These are phyloP conservation scores for Triglochin maritima DNA, from an alignment of 106 monocot species.

Conservation along the genomic window DNA sequence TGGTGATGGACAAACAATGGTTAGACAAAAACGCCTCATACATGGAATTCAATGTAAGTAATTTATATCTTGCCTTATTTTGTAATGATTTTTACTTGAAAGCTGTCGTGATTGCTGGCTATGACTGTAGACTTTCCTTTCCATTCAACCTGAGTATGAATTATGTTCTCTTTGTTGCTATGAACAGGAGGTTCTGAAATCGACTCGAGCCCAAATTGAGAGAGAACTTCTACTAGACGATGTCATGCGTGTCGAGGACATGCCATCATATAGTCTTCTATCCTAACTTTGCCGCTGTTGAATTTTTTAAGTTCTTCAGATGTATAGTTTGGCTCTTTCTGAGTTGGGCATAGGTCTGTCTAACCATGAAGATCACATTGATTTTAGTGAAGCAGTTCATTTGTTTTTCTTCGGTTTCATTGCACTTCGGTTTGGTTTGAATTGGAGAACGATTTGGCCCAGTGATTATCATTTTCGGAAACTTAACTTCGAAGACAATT, in stretches of 20 bases:
- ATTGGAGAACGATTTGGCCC: too few species aligned
- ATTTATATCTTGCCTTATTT: background rate
- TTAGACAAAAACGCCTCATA: conserved; percentile 61
- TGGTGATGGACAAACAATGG: conserved; percentile 71
- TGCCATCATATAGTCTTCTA: conserved; percentile 63
- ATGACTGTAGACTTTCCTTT: too few species aligned
- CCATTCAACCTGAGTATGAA: background rate
- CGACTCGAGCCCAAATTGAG: conserved; percentile 53
- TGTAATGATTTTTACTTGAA: background rate
- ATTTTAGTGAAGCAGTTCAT: too few species aligned
- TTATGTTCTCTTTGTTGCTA: background rate
- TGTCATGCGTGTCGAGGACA: conserved; percentile 57
- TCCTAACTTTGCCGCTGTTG: conserved; percentile 4
- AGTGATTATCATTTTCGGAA: too few species aligned
- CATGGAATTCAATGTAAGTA: conserved; percentile 70
- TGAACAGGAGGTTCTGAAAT: conserved; percentile 47
- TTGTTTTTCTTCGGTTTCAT: too few species aligned
- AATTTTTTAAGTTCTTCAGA: background rate
- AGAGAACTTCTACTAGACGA: conserved; percentile 50
- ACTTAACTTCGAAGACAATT: too few species aligned
- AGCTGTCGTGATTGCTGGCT: too few species aligned
- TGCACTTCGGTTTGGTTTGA: too few species aligned
- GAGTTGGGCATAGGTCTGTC: too few species aligned
- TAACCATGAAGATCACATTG: too few species aligned
- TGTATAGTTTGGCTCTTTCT: background rate